A percentile compares a stretch with the other conserved stretches of the same genome.
These are phyloP conservation scores for Pleurotus salmoneostramineus DNA, from an alignment of 768 basidiomycete species.

Conservation along the genomic window DNA sequence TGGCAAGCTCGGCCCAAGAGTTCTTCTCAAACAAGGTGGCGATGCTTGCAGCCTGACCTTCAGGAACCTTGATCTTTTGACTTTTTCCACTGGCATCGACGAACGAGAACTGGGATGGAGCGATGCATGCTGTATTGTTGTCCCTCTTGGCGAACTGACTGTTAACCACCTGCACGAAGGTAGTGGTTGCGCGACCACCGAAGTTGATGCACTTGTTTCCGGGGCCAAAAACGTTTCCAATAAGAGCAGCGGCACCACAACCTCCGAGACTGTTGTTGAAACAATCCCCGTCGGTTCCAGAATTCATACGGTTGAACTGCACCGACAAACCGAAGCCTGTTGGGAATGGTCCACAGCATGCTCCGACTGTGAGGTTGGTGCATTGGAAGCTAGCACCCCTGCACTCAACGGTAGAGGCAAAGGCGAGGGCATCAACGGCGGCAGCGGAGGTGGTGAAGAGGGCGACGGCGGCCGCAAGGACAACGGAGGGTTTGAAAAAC, in stretches of 20 bases:
- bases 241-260: constrained; percentile 4
- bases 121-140: not conserved
- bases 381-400: constrained; percentile 13
- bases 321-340: constrained; percentile 14
- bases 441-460: constrained; percentile 6
- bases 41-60: not conserved
- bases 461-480: not conserved
- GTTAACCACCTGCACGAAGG: not conserved
- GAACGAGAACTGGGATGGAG: not conserved
- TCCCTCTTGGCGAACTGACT: not conserved
- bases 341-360: constrained; percentile 14
- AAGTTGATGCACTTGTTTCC: constrained; percentile 14
- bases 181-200: constrained; percentile 7
- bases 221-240: constrained; percentile 11
- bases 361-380: constrained; percentile 7
- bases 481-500: not conserved
- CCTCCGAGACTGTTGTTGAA: constrained; percentile 6
- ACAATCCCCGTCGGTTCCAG: constrained; percentile 13
- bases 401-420: constrained; percentile 11
- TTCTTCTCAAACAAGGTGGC: not conserved
- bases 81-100: not conserved
- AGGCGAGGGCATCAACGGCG: constrained; percentile 7
- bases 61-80: not conserved
- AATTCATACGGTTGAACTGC: constrained; percentile 11
- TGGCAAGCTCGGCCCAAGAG: not conserved